Evolutionary conservation across 2,329 filamentous ascomycete species (phyloP).

Genomic region (Piedraia hortae): DNA sequence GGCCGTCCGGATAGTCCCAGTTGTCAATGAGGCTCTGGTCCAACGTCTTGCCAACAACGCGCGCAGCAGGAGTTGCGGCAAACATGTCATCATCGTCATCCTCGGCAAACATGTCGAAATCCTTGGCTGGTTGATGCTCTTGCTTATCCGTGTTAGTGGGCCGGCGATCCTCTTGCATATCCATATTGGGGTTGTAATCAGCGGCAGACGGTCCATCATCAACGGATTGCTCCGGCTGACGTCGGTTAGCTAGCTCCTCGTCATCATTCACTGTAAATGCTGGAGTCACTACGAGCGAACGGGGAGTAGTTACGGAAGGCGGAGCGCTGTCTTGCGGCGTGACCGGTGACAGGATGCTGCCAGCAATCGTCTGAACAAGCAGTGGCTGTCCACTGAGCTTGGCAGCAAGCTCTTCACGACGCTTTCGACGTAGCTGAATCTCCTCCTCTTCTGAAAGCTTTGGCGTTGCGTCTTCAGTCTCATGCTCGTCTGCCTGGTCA

Average conservation of each 20-base stretch:
- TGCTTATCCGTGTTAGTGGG: background rate
- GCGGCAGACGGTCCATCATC: slow-evolving; percentile 68
- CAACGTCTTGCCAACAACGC: slow-evolving; percentile 28
- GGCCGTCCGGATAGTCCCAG: slow-evolving; percentile 79
- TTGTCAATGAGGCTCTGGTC: slow-evolving; percentile 64
- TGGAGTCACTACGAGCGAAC: no score
- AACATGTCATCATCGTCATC: slow-evolving; percentile 69
- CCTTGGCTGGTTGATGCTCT: slow-evolving; percentile 17
- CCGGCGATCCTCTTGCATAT: slow-evolving; percentile 50
- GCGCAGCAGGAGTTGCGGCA: slow-evolving; percentile 30
- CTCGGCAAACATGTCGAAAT: slow-evolving; percentile 36
- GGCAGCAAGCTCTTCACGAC: slow-evolving; percentile 59
- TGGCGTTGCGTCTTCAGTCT: slow-evolving; percentile 4
- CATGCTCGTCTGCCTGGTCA: slow-evolving; percentile 1
- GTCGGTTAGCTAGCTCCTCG: slow-evolving; percentile 13
- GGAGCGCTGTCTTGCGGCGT: slow-evolving; percentile 11
- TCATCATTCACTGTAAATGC: slow-evolving; percentile 17
- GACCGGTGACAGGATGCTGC: slow-evolving; percentile 10
- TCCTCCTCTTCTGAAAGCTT: slow-evolving; percentile 47
- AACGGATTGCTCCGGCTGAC: slow-evolving; percentile 10
- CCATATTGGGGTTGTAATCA: slow-evolving; percentile 68
- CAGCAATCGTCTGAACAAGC: slow-evolving; percentile 46
- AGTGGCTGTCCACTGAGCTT: slow-evolving; percentile 32
- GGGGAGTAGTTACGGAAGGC: no score
- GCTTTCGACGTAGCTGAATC: slow-evolving; percentile 60